Conservation (phyloP, 2,329 filamentous ascomycete species). For the Epichloe gansuensis region DNA sequence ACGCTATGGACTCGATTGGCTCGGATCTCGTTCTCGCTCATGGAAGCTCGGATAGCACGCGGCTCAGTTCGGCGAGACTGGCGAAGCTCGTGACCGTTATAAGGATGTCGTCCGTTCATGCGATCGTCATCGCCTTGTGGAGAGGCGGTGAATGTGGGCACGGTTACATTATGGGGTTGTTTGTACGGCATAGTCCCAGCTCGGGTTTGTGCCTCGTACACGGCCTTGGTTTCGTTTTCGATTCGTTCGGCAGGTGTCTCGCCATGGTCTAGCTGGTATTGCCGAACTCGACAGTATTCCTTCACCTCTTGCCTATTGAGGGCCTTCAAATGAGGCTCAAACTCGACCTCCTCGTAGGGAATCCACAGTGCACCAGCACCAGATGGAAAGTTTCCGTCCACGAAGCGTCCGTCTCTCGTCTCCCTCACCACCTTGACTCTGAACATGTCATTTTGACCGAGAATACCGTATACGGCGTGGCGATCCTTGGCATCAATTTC, state of each 20-base stretch:
- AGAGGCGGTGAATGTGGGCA: slow-evolving; percentile 13
- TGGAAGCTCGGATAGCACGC: slow-evolving; percentile 17
- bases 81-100: slow-evolving; percentile 28
- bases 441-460: slow-evolving; percentile 53
- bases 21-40: slow-evolving; percentile 12
- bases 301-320: slow-evolving; percentile 46
- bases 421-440: slow-evolving; percentile 48
- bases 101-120: slow-evolving; percentile 9
- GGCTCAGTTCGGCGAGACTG: slow-evolving; percentile 30
- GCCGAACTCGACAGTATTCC: slow-evolving; percentile 50
- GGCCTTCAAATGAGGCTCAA: slow-evolving; percentile 41
- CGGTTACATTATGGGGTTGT: slow-evolving; percentile 9
- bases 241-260: slow-evolving; percentile 35
- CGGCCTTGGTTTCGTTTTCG: slow-evolving; percentile 40
- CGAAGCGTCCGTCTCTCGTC: slow-evolving; percentile 45
- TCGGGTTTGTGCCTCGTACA: slow-evolving; percentile 36
- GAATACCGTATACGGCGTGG: slow-evolving; percentile 51
- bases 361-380: slow-evolving; percentile 53
- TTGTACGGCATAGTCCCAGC: slow-evolving; percentile 21
- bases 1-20: slow-evolving; percentile 14
- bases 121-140: slow-evolving; percentile 10
- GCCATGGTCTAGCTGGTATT: slow-evolving; percentile 42
- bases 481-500: slow-evolving; percentile 35
- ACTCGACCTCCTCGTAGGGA: slow-evolving; percentile 47
- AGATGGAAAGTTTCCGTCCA: slow-evolving; percentile 47